phyloP scores from a whole-genome alignment of 2,329 filamentous ascomycete genomes.

The Cladosporium sp. region DNA sequence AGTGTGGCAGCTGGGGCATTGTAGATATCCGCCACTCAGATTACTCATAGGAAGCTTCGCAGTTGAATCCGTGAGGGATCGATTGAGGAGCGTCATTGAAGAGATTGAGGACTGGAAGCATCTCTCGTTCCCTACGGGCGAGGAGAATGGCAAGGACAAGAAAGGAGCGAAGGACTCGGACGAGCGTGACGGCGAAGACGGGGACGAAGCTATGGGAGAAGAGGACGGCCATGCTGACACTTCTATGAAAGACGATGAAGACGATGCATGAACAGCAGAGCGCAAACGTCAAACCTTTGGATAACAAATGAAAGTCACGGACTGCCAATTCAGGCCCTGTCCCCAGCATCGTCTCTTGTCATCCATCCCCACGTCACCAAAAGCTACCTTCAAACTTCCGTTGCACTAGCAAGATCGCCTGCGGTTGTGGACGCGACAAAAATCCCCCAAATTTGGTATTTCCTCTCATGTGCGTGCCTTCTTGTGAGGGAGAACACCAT shows the following conservation, averaged over 20 bases:
- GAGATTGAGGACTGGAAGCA: constrained; percentile 53
- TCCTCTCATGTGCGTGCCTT: too few species aligned
- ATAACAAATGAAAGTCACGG: too few species aligned
- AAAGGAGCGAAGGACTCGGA: constrained; percentile 22
- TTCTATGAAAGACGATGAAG: constrained; percentile 10
- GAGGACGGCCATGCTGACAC: constrained; percentile 16
- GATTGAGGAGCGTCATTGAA: constrained; percentile 84
- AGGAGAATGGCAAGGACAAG: constrained; percentile 24
- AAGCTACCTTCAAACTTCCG: too few species aligned
- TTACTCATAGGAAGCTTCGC: constrained; percentile 89
- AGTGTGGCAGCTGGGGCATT: constrained; percentile 91
- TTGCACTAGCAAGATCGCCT: too few species aligned
- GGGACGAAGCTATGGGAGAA: constrained; percentile 21
- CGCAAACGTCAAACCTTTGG: neutral
- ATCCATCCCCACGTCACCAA: too few species aligned
- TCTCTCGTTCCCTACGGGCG: constrained; percentile 31
- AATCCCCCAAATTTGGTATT: too few species aligned
- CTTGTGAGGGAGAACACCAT: too few species aligned
- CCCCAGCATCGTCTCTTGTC: too few species aligned
- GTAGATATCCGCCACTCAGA: constrained; percentile 83
- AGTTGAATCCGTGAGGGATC: constrained; percentile 90
- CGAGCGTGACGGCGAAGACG: constrained; percentile 18
- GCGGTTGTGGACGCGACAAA: too few species aligned
- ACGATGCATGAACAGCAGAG: neutral
- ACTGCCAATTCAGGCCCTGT: too few species aligned